These are phyloP conservation scores for Cercospora zeae-maydis DNA, from an alignment of 2,329 filamentous ascomycete species.

Conservation along the genomic window DNA sequence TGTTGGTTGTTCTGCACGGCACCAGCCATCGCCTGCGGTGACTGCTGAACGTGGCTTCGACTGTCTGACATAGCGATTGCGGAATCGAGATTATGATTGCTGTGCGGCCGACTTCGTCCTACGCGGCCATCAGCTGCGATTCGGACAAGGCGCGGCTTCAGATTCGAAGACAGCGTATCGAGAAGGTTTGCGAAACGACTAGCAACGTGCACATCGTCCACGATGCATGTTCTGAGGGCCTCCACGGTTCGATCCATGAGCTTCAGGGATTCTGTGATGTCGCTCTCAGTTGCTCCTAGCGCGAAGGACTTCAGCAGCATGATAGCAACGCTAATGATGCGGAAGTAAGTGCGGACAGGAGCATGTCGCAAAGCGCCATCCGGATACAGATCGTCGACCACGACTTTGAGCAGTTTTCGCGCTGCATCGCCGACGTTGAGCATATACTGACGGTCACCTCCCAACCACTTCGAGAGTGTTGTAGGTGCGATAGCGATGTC, in stretches of 20 bases:
- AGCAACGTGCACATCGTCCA: slow-evolving; percentile 82
- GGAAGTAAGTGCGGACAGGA: slow-evolving; percentile 79
- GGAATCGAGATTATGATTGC: slow-evolving; percentile 18
- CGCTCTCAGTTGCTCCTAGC: slow-evolving; percentile 71
- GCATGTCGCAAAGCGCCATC: slow-evolving; percentile 76
- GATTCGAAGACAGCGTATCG: slow-evolving; percentile 70
- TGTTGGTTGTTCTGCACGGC: slow-evolving; percentile 18
- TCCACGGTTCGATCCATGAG: slow-evolving; percentile 72
- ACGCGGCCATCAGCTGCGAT: slow-evolving; percentile 48
- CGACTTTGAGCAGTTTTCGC: slow-evolving; percentile 70
- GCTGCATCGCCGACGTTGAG: slow-evolving; percentile 72
- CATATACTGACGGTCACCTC: slow-evolving; percentile 60
- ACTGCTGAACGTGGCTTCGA: slow-evolving; percentile 21
- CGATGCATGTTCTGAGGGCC: slow-evolving; percentile 71
- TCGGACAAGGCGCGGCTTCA: slow-evolving; percentile 67
- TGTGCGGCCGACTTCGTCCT: slow-evolving; percentile 25
- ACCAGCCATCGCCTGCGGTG: slow-evolving; percentile 18
- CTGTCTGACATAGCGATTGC: slow-evolving; percentile 11
- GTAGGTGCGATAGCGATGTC: slow-evolving; percentile 45
- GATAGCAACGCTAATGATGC: slow-evolving; percentile 81
- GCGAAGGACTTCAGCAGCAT: slow-evolving; percentile 82
- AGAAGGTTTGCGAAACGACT: slow-evolving; percentile 78
- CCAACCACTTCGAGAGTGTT: slow-evolving; percentile 50
- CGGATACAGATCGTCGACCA: slow-evolving; percentile 72
- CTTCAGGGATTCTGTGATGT: slow-evolving; percentile 70